Conservation (phyloP, 2,329 filamentous ascomycete genomes). For the Aspergillus sp. region DNA sequence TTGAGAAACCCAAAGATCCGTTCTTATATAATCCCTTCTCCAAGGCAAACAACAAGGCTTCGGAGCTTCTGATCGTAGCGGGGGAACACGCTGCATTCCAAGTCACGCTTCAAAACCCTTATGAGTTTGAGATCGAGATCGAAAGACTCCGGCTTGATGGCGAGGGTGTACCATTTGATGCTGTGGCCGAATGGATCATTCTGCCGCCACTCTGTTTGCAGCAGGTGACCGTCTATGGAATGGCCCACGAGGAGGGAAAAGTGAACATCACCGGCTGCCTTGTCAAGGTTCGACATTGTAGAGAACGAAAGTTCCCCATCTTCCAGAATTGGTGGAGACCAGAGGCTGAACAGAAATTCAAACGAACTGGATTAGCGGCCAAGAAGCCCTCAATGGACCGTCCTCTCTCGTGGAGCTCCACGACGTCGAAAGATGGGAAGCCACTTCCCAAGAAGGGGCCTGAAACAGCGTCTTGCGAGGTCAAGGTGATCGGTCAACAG, state of each 20-base stretch:
- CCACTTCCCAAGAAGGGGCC: constrained; percentile 32
- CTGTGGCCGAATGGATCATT: constrained; percentile 61
- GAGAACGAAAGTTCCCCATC: constrained; percentile 79
- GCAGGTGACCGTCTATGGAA: constrained; percentile 69
- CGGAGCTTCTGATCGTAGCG: constrained; percentile 72
- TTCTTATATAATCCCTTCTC: constrained; percentile 96
- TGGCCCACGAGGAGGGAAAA: constrained; percentile 64
- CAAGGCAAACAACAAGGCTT: constrained; percentile 58
- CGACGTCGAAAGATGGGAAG: constrained; percentile 37
- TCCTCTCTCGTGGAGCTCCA: constrained; percentile 45
- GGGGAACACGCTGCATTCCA: constrained; percentile 75
- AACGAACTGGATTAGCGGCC: constrained; percentile 66
- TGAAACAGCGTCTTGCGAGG: constrained; percentile 42
- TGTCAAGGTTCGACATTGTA: constrained; percentile 77
- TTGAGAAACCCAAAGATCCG: constrained; percentile 61
- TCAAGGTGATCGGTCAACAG: constrained; percentile 77
- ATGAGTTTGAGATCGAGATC: constrained; percentile 87
- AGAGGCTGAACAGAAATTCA: constrained; percentile 69
- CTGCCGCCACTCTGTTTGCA: constrained; percentile 84
- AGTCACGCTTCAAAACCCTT: constrained; percentile 88
- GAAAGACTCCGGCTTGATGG: constrained; percentile 75
- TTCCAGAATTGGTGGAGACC: constrained; percentile 76
- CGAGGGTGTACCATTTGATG: constrained; percentile 71
- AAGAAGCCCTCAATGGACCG: constrained; percentile 52
- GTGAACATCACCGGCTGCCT: constrained; percentile 75